These are phyloP conservation scores for Rutstroemia sp. DNA, from an alignment of 2,329 filamentous ascomycete species.

Conservation along the genomic window DNA sequence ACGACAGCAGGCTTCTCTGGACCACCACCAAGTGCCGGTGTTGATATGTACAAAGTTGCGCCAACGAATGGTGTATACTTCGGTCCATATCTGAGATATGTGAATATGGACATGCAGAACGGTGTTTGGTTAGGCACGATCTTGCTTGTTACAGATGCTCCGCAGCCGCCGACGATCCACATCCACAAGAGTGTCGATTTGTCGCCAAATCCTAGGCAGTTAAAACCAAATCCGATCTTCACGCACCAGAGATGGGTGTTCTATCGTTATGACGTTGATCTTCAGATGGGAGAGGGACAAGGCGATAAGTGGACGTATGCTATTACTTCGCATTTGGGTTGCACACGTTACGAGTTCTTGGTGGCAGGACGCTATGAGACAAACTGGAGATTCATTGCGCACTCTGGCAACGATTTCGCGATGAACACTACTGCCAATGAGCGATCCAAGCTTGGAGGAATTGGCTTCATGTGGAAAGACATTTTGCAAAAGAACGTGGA, in stretches of 20 bases:
- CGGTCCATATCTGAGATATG: slow-evolving; percentile 89
- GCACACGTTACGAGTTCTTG: slow-evolving; percentile 96
- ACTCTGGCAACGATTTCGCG: slow-evolving; percentile 94
- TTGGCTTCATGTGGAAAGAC: slow-evolving; percentile 98
- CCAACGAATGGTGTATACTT: slow-evolving; percentile 98
- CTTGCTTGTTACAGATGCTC: slow-evolving; percentile 81
- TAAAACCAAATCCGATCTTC: slow-evolving; percentile 74
- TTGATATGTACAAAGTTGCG: slow-evolving; percentile 88
- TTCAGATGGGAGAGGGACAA: slow-evolving; percentile 78
- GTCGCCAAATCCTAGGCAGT: slow-evolving; percentile 84
- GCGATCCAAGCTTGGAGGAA: slow-evolving; percentile 74
- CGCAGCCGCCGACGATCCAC: slow-evolving; percentile 92
- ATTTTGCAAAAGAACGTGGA: slow-evolving; percentile 96
- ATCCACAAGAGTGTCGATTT: slow-evolving; percentile 85
- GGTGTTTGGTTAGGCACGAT: slow-evolving; percentile 92
- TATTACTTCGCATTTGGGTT: slow-evolving; percentile 92
- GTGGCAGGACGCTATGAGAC: slow-evolving; percentile 85
- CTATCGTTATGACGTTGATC: slow-evolving; percentile 86
- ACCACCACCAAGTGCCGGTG: slow-evolving; percentile 79
- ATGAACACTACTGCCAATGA: slow-evolving; percentile 82
- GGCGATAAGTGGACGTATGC: slow-evolving; percentile 94
- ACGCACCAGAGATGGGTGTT: slow-evolving; percentile 93
- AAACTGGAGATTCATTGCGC: slow-evolving; percentile 92
- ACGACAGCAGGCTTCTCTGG: slow-evolving; percentile 78
- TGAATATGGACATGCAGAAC: slow-evolving; percentile 92